Percentiles rank a stretch among this genome's conserved stretches.
Conservation (phyloP, 371 early-diverging fungal genomes). For the Choanephora cucurbitarum region DNA sequence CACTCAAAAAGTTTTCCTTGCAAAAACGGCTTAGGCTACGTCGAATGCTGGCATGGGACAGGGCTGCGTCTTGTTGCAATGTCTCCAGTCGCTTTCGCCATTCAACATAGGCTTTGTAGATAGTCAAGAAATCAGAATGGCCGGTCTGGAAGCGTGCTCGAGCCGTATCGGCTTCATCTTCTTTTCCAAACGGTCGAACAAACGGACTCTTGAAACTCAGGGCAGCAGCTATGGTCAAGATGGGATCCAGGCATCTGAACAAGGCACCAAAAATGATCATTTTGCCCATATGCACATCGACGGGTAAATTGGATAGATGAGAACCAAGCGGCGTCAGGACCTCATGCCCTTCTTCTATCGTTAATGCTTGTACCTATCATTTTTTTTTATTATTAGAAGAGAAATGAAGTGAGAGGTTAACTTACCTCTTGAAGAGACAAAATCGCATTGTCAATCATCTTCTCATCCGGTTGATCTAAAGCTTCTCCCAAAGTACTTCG, state of each 20-base stretch:
- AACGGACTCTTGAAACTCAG: slow-evolving; percentile 74
- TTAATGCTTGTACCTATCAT: slow-evolving; percentile 47
- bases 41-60: slow-evolving; percentile 26
- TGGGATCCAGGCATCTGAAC: slow-evolving; percentile 79
- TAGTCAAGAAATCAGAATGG: slow-evolving; percentile 78
- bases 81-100: slow-evolving; percentile 60
- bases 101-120: slow-evolving; percentile 70
- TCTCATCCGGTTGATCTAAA: slow-evolving; percentile 72
- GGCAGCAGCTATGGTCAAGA: slow-evolving; percentile 80
- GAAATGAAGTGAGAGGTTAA: too few species aligned
- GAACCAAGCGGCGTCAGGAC: slow-evolving; percentile 87
- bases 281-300: slow-evolving; percentile 89
- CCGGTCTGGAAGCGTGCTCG: slow-evolving; percentile 52
- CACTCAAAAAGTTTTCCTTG: slow-evolving; percentile 56
- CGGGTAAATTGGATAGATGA: slow-evolving; percentile 84
- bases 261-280: slow-evolving; percentile 84
- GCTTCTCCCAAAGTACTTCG: slow-evolving; percentile 66
- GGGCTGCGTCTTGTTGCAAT: slow-evolving; percentile 18
- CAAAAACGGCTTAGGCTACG: slow-evolving; percentile 56
- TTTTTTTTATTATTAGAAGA: too few species aligned
- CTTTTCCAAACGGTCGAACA: slow-evolving; percentile 73
- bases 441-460: slow-evolving; percentile 72
- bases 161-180: slow-evolving; percentile 58
- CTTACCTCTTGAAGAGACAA: slow-evolving; percentile 60
- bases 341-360: slow-evolving; percentile 40